Evolutionary conservation across 2,329 filamentous ascomycete genomes (phyloP), one percentile per base, ranked within the genome.

Genomic region (Epichloe uncinata): DNA sequence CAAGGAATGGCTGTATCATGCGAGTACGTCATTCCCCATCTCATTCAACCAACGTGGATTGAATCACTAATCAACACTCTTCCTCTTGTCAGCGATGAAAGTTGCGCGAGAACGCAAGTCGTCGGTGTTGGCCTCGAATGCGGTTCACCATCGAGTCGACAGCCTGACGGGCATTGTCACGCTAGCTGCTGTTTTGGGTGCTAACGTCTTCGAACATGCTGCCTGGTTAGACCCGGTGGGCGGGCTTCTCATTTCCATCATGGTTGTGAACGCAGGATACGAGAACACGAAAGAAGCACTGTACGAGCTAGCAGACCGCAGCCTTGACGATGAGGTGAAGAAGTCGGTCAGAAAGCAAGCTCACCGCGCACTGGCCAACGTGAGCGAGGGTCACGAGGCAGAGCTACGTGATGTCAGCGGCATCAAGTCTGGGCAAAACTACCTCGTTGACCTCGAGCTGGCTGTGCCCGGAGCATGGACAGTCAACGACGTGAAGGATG

Each of bases 1-100:
- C 60, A 98, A 98, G 69, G 93, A 98, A 68, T 98, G 90, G 87
- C 73, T 98, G 26, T 98, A 97, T 64, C 84, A 85, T 72, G 88
- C 91, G 55, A 98, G 91, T 93, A 81, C 74, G 86, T 79, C n/a
- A 11, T n/a, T 36, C 43, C 45, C 43, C 45, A 42, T 9, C 30
- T 30, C 30, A 30, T 30, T 30, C 30, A 20, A 20, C 12, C 11
- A 11, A 6, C 3, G 16, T 5, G 16, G 11, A 18, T 3, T 3
- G 1, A 45, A 15, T 11, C 18, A 34, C 12, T 46, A 1, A 26
- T 34, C n/a, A n/a, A 37, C 20, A 8, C 26, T 35, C 33, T 45
- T 22, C 35, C 22, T 18, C 20, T 33, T 26, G 5, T 41, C 56
- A 94, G 87, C 88, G 47, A 94, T 97, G 84, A 97, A 96, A 72